Evolutionary conservation across 805 yeast genomes (phyloP).

Genomic region (Lipomyces sp.): DNA sequence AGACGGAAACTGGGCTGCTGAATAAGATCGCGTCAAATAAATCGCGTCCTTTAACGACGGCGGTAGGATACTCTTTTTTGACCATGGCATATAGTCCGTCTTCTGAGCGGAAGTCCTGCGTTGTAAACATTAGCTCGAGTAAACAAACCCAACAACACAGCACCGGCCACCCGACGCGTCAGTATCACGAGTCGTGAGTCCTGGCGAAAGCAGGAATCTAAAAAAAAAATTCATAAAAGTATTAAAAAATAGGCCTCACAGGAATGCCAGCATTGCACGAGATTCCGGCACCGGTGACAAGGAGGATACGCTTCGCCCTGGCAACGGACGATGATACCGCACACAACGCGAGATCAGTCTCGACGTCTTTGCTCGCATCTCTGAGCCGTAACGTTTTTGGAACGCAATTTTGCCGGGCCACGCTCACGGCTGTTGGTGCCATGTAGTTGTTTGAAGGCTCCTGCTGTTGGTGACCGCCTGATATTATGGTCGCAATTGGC

Average conservation of each 20-base stretch:
- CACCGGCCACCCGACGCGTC: neutral
- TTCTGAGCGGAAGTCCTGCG: constrained; percentile 74
- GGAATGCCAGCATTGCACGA: constrained; percentile 98
- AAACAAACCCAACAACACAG: neutral
- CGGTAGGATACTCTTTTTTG: constrained; percentile 62
- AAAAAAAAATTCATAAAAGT: neutral
- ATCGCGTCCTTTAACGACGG: constrained; percentile 81
- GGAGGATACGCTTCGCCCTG: constrained; percentile 26
- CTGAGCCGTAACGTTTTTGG: constrained; percentile 12
- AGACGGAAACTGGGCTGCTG: constrained; percentile 65
- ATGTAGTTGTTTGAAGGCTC: neutral
- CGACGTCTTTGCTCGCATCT: constrained; percentile 13
- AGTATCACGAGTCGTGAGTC: neutral
- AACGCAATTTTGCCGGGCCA: neutral
- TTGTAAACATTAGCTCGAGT: neutral
- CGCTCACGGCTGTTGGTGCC: neutral
- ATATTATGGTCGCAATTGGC: neutral
- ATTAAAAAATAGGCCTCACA: constrained; percentile 32
- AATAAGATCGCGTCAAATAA: constrained; percentile 86
- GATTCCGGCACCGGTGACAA: constrained; percentile 80
- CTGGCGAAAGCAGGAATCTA: neutral
- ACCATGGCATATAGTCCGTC: constrained; percentile 82
- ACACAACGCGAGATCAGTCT: constrained; percentile 2
- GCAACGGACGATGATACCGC: constrained; percentile 21
- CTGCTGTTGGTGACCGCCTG: too few relatives aligned